Evolutionary conservation across 441 rosid species (phyloP).

Genomic region (Pelargonium fulgidum): DNA sequence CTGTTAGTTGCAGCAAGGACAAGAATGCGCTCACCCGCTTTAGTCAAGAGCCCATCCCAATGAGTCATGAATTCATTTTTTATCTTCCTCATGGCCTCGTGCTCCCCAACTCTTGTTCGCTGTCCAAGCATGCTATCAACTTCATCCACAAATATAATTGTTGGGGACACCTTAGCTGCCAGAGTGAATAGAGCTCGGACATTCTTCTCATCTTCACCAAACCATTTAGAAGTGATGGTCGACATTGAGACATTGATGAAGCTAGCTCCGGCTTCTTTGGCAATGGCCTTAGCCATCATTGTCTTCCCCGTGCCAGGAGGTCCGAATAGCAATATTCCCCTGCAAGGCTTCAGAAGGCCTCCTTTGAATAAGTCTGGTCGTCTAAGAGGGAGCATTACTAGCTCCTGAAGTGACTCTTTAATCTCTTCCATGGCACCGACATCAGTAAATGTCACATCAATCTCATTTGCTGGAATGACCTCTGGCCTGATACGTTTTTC

Average conservation of each 20-base stretch:
- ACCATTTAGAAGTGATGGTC: conserved; percentile 72
- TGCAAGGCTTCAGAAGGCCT: conserved; percentile 66
- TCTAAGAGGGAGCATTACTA: conserved; percentile 70
- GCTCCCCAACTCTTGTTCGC: conserved; percentile 88
- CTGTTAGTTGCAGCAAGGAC: conserved; percentile 94
- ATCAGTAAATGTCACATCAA: conserved; percentile 48
- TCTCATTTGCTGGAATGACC: conserved; percentile 62
- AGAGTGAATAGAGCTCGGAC: conserved; percentile 6
- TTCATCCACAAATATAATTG: conserved; percentile 91
- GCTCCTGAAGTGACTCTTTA: conserved; percentile 70
- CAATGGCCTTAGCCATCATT: conserved; percentile 93
- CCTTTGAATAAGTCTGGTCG: conserved; percentile 67
- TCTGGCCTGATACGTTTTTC: conserved; percentile 78
- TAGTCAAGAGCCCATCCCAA: conserved; percentile 87
- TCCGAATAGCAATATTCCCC: conserved; percentile 79
- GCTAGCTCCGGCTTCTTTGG: conserved; percentile 95
- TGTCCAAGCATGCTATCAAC: conserved; percentile 97
- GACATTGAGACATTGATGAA: conserved; percentile 93
- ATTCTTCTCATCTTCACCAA: not conserved
- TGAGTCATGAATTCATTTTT: conserved; percentile 94
- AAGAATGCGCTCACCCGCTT: conserved; percentile 71
- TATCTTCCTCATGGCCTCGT: conserved; percentile 96
- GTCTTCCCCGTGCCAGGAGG: conserved; percentile 98
- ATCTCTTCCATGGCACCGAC: conserved; percentile 63
- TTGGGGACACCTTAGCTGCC: conserved; percentile 64